Evolutionary conservation across 495 filamentous ascomycete species (phyloP), one percentile per base, ranked within the genome.

Genomic region (Aspergillus steynii): DNA sequence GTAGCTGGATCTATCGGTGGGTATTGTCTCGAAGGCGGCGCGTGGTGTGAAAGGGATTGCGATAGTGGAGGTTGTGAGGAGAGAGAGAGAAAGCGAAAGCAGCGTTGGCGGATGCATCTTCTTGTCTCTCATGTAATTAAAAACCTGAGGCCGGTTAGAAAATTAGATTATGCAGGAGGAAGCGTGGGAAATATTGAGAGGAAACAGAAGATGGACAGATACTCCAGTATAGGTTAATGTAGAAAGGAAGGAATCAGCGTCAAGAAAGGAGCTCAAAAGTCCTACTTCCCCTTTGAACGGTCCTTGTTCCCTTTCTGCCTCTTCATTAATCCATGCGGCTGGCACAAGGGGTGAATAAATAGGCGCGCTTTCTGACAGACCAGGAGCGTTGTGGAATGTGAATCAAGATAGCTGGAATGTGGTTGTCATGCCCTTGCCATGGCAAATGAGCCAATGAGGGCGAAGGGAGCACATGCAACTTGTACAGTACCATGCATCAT

Each of bases 21-120:
- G 48, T 28, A 42, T 27, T 29, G 29, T n/a, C 4, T 50, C 31
- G 20, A 26, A 10, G 56, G 6, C 27, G 48, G 27, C 7, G 58
- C 25, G n/a, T 31, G 50, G 20, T 46, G 45, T 8, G 37, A 49
- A 34, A 29, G 58, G 51, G 51, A 48, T 31, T 26, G 58, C 50
- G 25, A 51, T 48, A 3, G 50, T 10, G 34, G 53, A 31, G 31
- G 56, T 45, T 32, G 25, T n/a, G 42, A 54, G n/a, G 29, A 59
- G 46, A 49, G 51, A 14, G 1, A 55, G 34, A 6, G 37, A 42
- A 14, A 42, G 37, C 5, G 34, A 8, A 37, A 37, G 2, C 14
- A 46, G 42, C 9, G 53, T n/a, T 27, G 27, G n/a, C 8, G 25
- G 25, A n/a, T 55, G 28, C 53, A 55, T 55, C 20, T 20, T 34